Base-by-base conservation (phyloP, 352 stramenopile species). In the Phytophthora parvispora region DNA sequence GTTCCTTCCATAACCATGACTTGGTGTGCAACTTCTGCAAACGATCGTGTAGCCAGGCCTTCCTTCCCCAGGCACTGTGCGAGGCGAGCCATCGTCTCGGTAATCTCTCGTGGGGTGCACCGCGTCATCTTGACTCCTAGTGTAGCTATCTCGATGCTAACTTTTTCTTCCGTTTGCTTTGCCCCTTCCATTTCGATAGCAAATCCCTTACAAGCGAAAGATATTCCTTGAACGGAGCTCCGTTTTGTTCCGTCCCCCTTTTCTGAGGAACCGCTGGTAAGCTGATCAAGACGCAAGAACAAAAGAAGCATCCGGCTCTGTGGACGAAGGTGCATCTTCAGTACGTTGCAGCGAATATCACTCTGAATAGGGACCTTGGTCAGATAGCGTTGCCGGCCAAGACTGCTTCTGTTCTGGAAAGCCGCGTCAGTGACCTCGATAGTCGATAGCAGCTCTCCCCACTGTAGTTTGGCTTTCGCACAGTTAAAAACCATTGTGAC, bases 71-170 rank as follows among this genome's bases (percentile, higher is more conserved):
- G 29, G 29, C 47, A 60, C 20, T 80, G 60, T 4, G 86, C 48
- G 43, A 89, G 78, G 2, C 66, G 69, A 27, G 53, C 10, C 42
- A 91, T 54, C 1, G 67, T 52, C 2, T 89, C 75, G 4, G 52
- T 82, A 27, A 87, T 72, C 52, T 86, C 74, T n/a, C 60, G 69
- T 8, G 66, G 53, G 20, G 73, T 90, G 2, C 48, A 61, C 13
- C 88, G 64, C 9, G 75, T 85, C n/a, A 82, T 69, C 31, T 88
- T 84, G 8, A 87, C 34, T 9, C 63, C 54, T 28, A 92, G 65
- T 0, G 67, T 68, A 4, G 64, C 34, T 5, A 88, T 36, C 3
- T 67, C 40, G 51, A 78, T 45, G n/a, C 49, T 67, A 7, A 59
- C 50, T 2, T 31, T 16, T 1, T 48, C n/a, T 40, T 69, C 31